Evolutionary conservation across 208 protist species (phyloP), one percentile per base, ranked within the genome.

Genomic region (Crithidia thermophila): DNA sequence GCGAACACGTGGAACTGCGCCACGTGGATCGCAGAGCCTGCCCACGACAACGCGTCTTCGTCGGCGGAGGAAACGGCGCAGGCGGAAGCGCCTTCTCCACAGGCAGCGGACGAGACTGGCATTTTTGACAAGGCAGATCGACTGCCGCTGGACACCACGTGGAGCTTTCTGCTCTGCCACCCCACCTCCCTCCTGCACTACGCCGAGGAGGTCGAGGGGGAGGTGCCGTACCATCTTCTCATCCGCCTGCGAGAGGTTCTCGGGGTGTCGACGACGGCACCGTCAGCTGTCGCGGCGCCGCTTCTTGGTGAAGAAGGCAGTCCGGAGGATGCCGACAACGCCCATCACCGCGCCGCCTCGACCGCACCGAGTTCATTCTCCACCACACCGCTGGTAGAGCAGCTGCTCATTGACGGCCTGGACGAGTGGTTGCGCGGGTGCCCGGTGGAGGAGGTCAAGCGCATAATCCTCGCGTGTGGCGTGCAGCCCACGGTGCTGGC

Each of bases 331-430:
- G 10, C 14, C 43, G 28, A 46, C 18, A 50, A 8, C 27, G n/a
- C n/a, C n/a, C n/a, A n/a, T n/a, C n/a, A n/a, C n/a, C n/a, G n/a
- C n/a, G 30, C 27, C 27, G 27, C 46, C 3, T 0, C 52, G 4
- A 9, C 37, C 6, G 37, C 51, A 11, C 23, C 25, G 18, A 56
- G 34, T 20, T 75, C 34, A 31, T 55, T 47, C 47, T 80, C 75
- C 5, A 14, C 25, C 7, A 71, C 74, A 0, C 72, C 85, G 9
- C 27, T 93, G 14, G 52, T 70, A 28, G 88, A 94, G 70, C 91
- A 96, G 77, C 78, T 93, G 46, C 71, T 94, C 33, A 84, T 96
- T 57, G 91, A 96, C 57, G 88, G 72, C 0, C 16, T 96, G 13
- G 91, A 94, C 47, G 70, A 70, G 3, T 96, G 87, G 87, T 77